phyloP scores from a whole-genome alignment of 768 basidiomycete genomes.

The Leccinum barrowsii region DNA sequence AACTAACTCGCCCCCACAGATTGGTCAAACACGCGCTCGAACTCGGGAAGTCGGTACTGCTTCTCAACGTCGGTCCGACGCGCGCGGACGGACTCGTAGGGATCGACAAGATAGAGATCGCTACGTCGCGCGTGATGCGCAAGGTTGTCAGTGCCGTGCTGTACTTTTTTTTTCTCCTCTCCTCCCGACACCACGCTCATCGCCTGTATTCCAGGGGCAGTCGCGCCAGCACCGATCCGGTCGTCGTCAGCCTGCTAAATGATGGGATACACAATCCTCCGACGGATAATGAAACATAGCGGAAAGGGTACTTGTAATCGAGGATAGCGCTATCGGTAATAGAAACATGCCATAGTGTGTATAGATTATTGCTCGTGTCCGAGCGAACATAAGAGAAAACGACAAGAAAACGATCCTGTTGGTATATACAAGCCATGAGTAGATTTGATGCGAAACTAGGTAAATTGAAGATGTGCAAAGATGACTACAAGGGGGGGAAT shows the following conservation, averaged over 20 bases:
- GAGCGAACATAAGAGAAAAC: conserved; percentile 18
- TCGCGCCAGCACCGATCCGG: conserved; percentile 40
- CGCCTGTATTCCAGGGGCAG: conserved; percentile 39
- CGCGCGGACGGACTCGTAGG: conserved; percentile 70
- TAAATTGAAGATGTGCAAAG: conserved; percentile 12
- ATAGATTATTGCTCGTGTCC: conserved; percentile 27
- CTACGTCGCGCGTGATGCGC: conserved; percentile 68
- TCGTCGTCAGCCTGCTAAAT: conserved; percentile 47
- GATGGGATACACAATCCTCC: conserved; percentile 59
- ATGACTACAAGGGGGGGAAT: conserved; percentile 27
- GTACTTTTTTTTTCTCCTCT: conserved; percentile 40
- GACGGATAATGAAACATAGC: conserved; percentile 31
- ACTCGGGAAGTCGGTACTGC: conserved; percentile 69
- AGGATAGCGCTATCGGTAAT: conserved; percentile 14
- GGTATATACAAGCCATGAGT: conserved; percentile 29
- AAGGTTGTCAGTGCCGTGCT: conserved; percentile 57
- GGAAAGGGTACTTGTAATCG: conserved; percentile 4
- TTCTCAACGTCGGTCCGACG: conserved; percentile 86
- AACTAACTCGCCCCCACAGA: conserved; percentile 35
- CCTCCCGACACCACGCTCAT: neutral
- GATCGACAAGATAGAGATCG: conserved; percentile 76
- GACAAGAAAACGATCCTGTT: conserved; percentile 3
- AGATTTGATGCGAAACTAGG: conserved; percentile 21
- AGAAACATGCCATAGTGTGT: conserved; percentile 25
- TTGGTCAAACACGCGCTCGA: conserved; percentile 78